phyloP scores from a whole-genome alignment of 1,139 yeast genomes.

The Diutina catenulata region DNA sequence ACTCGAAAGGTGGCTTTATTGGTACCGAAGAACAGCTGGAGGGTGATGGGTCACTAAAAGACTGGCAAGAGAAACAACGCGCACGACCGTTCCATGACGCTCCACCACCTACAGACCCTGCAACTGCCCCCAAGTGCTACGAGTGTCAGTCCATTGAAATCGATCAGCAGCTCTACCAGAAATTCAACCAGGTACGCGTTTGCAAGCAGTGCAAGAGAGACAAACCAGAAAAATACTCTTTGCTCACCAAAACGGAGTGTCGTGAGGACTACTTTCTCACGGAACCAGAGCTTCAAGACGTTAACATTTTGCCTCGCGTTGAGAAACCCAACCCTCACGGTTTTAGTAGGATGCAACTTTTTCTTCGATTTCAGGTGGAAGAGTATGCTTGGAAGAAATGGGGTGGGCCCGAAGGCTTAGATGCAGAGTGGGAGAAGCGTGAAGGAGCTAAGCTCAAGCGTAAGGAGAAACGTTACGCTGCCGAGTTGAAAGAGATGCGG shows the following conservation, averaged over 20 bases:
- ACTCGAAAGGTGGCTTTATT: constrained; percentile 79
- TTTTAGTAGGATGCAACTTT: constrained; percentile 87
- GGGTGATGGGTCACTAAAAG: constrained; percentile 36
- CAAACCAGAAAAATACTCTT: constrained; percentile 76
- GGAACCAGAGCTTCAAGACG: constrained; percentile 81
- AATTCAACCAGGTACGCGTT: constrained; percentile 57
- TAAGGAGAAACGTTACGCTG: constrained; percentile 68
- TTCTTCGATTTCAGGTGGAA: constrained; percentile 80
- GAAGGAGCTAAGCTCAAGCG: constrained; percentile 62
- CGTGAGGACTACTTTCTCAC: constrained; percentile 84
- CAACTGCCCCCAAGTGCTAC: constrained; percentile 62
- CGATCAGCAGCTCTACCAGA: constrained; percentile 58
- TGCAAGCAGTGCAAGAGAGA: constrained; percentile 68
- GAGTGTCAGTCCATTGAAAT: constrained; percentile 77
- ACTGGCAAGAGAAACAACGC: constrained; percentile 58
- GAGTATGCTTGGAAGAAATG: constrained; percentile 87
- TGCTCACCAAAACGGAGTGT: constrained; percentile 92
- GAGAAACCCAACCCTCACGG: constrained; percentile 96
- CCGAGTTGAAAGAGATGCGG: constrained; percentile 73
- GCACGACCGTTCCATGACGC: constrained; percentile 31
- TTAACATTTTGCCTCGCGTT: constrained; percentile 52
- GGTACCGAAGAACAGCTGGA: constrained; percentile 16
- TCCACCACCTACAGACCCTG: constrained; percentile 63
- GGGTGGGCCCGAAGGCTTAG: constrained; percentile 85
- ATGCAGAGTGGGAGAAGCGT: constrained; percentile 82